Base-by-base conservation (phyloP, 2,329 filamentous ascomycete species). In the Xylaria multiplex region DNA sequence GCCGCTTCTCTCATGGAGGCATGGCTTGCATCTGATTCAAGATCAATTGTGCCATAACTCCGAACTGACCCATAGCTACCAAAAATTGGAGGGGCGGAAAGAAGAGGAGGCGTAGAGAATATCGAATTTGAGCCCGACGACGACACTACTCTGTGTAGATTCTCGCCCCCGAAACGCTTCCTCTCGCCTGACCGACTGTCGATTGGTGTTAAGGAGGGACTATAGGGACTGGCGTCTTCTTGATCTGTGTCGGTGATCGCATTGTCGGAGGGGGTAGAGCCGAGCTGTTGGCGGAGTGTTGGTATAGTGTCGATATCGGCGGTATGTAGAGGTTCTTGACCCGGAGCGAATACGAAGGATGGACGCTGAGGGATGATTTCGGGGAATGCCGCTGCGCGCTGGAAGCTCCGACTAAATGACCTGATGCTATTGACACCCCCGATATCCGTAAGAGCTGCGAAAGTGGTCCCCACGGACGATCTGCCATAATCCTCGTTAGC, bases 351-450 rank as follows among this genome's bases (percentile, higher is more conserved):
- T 59, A 92, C 83, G 76, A 97, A 93, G 40, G 92, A 90, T 14
- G 90, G 89, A 16, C 90, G 88, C 62, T 92, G 90, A 5, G 93
- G 93, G 40, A 96, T 90, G 71, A 97, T 92, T 78, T 97, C 94
- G 69, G 89, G 87, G 79, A 98, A 98, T 64, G 86, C 90, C 30
- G 93, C 93, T 43, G 95, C 95, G 77, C 95, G 90, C 79, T 95
- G 93, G 91, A 93, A 97, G 73, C 93, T 97, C 67, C 91, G 88
- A 50, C 94, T 92, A 77, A 98, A 98, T 74, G 94, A 97, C 75
- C 96, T 91, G 73, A 98, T 91, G 79, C 92, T 96, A 82, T 98
- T 98, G 67, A 94, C 91, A 57, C 95, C 95, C 70, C 95, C 96
- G 54, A 92, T 90, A 67, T 97, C 90, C 71, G 86, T 83, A 60